Conservation (phyloP, 2,329 filamentous ascomycete species). For the Blastomyces parvus region DNA sequence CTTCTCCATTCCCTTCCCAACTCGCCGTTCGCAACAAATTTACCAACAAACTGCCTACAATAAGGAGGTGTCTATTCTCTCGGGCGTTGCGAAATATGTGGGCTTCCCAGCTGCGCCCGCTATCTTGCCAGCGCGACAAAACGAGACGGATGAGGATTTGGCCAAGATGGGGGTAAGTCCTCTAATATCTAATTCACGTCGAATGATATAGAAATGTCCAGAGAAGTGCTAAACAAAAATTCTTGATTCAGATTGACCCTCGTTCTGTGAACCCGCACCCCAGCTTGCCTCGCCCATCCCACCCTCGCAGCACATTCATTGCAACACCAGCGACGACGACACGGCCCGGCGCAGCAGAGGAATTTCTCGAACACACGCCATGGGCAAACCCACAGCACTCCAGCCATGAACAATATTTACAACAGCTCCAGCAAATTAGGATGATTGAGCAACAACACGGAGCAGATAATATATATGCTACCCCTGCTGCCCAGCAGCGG, state of each 20-base stretch:
- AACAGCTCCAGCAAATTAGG: slow-evolving; percentile 25
- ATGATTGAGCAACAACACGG: slow-evolving; percentile 29
- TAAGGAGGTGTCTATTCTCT: slow-evolving; percentile 81
- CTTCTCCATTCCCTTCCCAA: slow-evolving; percentile 71
- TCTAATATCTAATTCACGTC: slow-evolving; percentile 10
- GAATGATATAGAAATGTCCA: not conserved
- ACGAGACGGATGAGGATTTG: slow-evolving; percentile 77
- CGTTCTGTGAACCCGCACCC: not conserved
- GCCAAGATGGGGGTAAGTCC: slow-evolving; percentile 72
- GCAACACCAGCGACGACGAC: slow-evolving; percentile 27
- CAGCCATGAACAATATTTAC: slow-evolving; percentile 47
- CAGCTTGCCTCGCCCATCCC: slow-evolving; percentile 16
- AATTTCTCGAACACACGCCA: slow-evolving; percentile 79
- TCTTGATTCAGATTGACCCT: slow-evolving; percentile 4
- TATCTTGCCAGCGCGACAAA: slow-evolving; percentile 59
- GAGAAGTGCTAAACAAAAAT: slow-evolving; percentile 9
- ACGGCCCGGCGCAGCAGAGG: slow-evolving; percentile 59
- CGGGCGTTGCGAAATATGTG: slow-evolving; percentile 86
- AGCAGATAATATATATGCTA: slow-evolving; percentile 28
- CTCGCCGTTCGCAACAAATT: slow-evolving; percentile 65
- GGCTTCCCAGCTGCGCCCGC: slow-evolving; percentile 93
- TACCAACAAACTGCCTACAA: slow-evolving; percentile 86
- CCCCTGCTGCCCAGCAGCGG: slow-evolving; percentile 38
- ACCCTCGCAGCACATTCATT: slow-evolving; percentile 24
- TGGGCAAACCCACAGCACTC: slow-evolving; percentile 88